Conservation (phyloP, 1,284 basidiomycete genomes). For the Tremellales sp. region DNA sequence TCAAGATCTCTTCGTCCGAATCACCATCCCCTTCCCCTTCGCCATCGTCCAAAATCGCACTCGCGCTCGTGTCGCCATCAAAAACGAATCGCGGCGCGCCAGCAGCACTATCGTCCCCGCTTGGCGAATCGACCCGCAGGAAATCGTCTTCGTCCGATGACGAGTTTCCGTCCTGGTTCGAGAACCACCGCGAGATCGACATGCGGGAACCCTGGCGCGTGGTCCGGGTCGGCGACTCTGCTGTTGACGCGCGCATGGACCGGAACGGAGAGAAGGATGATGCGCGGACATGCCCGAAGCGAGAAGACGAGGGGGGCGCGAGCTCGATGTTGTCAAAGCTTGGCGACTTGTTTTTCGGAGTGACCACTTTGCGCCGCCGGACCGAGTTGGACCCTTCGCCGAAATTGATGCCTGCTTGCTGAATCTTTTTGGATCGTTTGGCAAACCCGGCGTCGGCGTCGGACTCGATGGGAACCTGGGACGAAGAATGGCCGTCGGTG, state of each 20-base stretch:
- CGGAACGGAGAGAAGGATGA: slow-evolving; percentile 28
- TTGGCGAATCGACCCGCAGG: not conserved
- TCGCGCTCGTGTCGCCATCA: not conserved
- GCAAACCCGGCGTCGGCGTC: slow-evolving; percentile 48
- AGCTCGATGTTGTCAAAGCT: not conserved
- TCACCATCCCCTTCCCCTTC: slow-evolving; percentile 9
- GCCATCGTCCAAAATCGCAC: not conserved
- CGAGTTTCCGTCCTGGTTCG: slow-evolving; percentile 17
- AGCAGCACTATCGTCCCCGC: not conserved
- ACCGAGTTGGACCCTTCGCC: not conserved
- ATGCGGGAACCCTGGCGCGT: slow-evolving; percentile 20
- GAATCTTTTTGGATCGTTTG: slow-evolving; percentile 21
- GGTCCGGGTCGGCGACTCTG: not conserved
- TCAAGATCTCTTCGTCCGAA: slow-evolving; percentile 12
- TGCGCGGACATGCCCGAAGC: slow-evolving; percentile 35
- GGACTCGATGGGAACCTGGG: slow-evolving; percentile 46
- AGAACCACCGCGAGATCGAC: slow-evolving; percentile 37
- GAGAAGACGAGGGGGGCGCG: not conserved
- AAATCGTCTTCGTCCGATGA: slow-evolving; percentile 16
- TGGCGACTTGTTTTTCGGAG: not conserved
- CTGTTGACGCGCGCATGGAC: slow-evolving; percentile 7
- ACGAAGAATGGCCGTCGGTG: slow-evolving; percentile 2
- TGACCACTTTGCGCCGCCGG: not conserved
- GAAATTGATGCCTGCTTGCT: not conserved
- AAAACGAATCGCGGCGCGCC: not conserved